Conservation (phyloP, 2,329 filamentous ascomycete genomes). For the Fusarium vanettenii region DNA sequence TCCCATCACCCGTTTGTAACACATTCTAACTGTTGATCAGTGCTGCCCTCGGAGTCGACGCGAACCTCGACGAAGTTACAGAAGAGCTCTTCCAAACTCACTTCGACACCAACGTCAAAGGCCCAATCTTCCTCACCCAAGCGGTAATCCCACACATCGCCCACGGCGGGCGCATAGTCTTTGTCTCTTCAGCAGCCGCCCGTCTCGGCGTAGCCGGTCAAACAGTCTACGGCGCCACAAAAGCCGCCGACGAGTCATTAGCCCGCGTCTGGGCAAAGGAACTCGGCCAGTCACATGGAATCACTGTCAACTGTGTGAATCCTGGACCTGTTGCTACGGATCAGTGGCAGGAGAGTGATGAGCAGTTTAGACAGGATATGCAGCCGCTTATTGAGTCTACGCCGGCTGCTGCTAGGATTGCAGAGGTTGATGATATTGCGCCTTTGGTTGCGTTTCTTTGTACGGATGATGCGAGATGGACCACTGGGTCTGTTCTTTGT, state of each 20-base stretch:
- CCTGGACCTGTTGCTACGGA: constrained; percentile 46
- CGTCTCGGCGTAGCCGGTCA: constrained; percentile 43
- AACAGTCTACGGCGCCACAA: constrained; percentile 49
- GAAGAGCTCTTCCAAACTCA: constrained; percentile 20
- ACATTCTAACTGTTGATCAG: not conserved
- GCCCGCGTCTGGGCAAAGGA: constrained; percentile 47
- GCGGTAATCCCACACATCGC: constrained; percentile 45
- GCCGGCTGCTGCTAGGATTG: constrained; percentile 46
- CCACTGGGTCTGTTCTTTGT: constrained; percentile 43
- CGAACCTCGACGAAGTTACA: constrained; percentile 27
- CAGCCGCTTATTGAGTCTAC: constrained; percentile 46
- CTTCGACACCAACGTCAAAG: constrained; percentile 37
- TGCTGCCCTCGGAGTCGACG: constrained; percentile 23
- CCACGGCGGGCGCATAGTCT: constrained; percentile 48
- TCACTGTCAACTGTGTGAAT: constrained; percentile 49
- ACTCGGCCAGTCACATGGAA: constrained; percentile 43
- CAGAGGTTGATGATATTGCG: constrained; percentile 46
- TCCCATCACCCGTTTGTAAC: not conserved
- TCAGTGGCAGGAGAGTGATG: constrained; percentile 43
- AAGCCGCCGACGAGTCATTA: constrained; percentile 48
- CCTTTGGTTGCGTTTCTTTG: constrained; percentile 48
- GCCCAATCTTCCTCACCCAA: constrained; percentile 48
- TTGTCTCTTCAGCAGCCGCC: constrained; percentile 48
- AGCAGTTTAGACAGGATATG: constrained; percentile 47
- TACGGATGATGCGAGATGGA: constrained; percentile 44